phyloP scores from a whole-genome alignment of 202 grass and related monocot species.

The Digitaria exilis region DNA sequence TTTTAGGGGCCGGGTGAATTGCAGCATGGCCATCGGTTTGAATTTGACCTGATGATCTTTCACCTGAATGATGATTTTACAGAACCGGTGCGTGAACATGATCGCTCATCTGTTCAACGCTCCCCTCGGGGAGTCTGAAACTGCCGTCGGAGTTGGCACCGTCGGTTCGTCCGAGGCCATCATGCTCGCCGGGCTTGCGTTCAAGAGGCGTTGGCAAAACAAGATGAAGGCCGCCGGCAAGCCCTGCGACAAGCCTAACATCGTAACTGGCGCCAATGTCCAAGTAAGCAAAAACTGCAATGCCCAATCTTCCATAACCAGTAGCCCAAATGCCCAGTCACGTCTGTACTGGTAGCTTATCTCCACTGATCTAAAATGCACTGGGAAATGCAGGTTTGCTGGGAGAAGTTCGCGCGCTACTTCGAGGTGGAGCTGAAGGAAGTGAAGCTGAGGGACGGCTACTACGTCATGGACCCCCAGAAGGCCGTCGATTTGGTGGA shows the following conservation, averaged over 20 bases:
- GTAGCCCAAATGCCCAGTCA: too few relatives aligned
- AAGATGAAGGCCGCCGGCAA: conserved; percentile 76
- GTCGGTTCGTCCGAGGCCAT: conserved; percentile 95
- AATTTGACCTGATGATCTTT: neutral
- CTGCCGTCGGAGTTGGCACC: conserved; percentile 78
- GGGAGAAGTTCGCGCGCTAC: conserved; percentile 97
- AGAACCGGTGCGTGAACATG: conserved; percentile 98
- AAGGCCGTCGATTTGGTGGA: conserved; percentile 91
- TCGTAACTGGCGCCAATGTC: conserved; percentile 92
- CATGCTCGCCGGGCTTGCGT: conserved; percentile 94
- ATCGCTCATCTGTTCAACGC: conserved; percentile 95
- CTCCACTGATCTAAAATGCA: too few relatives aligned
- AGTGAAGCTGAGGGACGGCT: conserved; percentile 79
- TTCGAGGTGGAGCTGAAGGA: conserved; percentile 98
- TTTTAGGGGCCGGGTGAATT: neutral
- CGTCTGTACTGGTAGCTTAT: neutral
- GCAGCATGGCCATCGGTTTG: neutral
- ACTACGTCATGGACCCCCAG: conserved; percentile 81
- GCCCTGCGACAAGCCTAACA: conserved; percentile 96
- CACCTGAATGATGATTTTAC: neutral
- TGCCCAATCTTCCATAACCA: neutral
- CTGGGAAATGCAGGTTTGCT: conserved; percentile 68
- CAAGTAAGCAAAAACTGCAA: conserved; percentile 47
- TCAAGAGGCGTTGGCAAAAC: conserved; percentile 94
- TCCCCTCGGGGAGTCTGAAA: conserved; percentile 73